Evolutionary conservation across 2,329 filamentous ascomycete genomes (phyloP), one percentile per base, ranked within the genome.

Genomic region (Lachnellula willkommii): DNA sequence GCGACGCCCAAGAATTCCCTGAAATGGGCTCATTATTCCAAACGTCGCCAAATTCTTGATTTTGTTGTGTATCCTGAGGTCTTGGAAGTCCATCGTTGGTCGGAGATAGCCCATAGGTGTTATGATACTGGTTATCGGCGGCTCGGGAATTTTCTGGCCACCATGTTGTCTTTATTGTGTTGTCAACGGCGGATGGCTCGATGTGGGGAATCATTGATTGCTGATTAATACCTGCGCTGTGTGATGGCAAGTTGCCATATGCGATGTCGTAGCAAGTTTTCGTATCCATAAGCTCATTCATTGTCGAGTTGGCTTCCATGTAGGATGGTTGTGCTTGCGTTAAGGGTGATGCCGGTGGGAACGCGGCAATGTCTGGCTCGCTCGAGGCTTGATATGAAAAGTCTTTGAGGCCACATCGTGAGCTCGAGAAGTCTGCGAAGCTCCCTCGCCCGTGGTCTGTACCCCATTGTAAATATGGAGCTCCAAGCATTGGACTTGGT

Each of bases 391-490:
- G 50, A 40, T 52, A 55, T 26, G 50, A 46, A 47, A 53, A 48
- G 36, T 56, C 46, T 46, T 62, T 63, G 40, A 57, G 46, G 5
- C 40, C 57, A 47, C 55, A 58, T 54, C 50, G 55, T 43, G 54
- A 28, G 15, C 46, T 61, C 12, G 55, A 58, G 26, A 66, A 63
- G 26, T 61, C 60, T 3, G 59, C 54, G 55, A 66, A 63, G 55
- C 60, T 66, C 28, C 59, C 54, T 50, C 57, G 54, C 28, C 60
- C 50, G 28, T 55, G 58, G 14, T 50, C 49, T 40, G 55, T 37
- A 42, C 52, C 57, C 59, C 56, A 60, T 49, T 62, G 57, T 4
- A 59, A 49, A 53, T 66, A 67, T 43, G 58, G 60, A 24, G 56
- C 55, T 36, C 58, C 63, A 28, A 62, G 58, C 54, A 62, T 62